These are phyloP conservation scores for Dactylellina haptotyla DNA, from an alignment of 2,329 filamentous ascomycete genomes.

Conservation along the genomic window DNA sequence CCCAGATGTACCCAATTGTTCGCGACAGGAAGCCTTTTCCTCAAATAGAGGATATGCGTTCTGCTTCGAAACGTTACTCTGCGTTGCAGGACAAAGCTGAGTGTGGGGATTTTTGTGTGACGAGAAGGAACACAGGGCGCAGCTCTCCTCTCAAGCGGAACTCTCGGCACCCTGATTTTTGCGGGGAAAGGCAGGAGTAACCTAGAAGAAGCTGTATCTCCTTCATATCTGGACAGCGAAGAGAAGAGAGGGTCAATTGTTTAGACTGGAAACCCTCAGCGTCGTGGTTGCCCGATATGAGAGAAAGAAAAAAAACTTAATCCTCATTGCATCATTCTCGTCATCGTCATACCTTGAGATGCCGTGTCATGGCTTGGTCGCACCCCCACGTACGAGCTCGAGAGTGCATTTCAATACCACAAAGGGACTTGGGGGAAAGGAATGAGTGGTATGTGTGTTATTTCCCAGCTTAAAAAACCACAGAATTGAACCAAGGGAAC, in stretches of 20 bases:
- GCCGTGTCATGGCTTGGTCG: slow-evolving; percentile 27
- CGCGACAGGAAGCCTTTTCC: neutral
- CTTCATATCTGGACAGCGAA: no score
- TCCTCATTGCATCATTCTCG: slow-evolving; percentile 48
- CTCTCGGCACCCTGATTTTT: slow-evolving; percentile 35
- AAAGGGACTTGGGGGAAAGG: neutral
- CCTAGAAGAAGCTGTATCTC: neutral
- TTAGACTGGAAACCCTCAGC: neutral
- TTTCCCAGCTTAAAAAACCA: slow-evolving; percentile 3
- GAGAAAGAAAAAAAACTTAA: neutral
- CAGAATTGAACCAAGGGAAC: slow-evolving; percentile 25
- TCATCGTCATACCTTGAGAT: slow-evolving; percentile 54
- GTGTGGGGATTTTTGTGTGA: slow-evolving; percentile 49
- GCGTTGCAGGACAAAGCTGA: slow-evolving; percentile 15
- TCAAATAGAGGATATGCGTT: neutral
- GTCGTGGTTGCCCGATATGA: neutral
- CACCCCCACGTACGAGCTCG: slow-evolving; percentile 16
- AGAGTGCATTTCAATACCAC: slow-evolving; percentile 12
- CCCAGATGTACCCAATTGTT: neutral
- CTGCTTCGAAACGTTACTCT: neutral
- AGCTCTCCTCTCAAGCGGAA: slow-evolving; percentile 25
- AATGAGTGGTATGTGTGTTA: neutral
- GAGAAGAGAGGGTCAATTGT: no score
- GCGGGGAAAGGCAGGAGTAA: slow-evolving; percentile 23
- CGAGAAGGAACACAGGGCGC: slow-evolving; percentile 27